Evolutionary conservation across 2,329 filamentous ascomycete species (phyloP).

Genomic region (Endoconidiophora laricicola): DNA sequence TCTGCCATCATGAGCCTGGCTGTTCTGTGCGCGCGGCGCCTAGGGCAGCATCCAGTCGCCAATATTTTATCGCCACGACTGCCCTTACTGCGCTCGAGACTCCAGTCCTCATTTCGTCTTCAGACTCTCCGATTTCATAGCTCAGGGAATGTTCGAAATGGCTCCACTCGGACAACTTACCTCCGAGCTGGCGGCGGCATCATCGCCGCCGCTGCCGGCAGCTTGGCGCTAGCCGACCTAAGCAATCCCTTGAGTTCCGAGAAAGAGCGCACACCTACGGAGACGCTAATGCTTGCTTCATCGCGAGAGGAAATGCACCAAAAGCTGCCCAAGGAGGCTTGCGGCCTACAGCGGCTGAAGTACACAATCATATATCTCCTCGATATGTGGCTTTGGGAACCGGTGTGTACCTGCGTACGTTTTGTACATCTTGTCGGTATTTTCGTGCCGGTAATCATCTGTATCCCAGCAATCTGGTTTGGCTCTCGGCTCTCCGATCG

Average conservation of each 20-base stretch:
- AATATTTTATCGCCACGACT: background rate
- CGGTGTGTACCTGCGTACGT: constrained; percentile 69
- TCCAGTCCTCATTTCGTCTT: background rate
- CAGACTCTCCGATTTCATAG: background rate
- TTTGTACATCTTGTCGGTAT: constrained; percentile 76
- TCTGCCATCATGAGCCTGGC: constrained; percentile 9
- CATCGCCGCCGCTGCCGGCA: background rate
- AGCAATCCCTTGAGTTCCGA: background rate
- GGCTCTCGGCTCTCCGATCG: constrained; percentile 45
- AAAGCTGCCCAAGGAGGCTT: constrained; percentile 43
- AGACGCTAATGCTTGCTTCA: constrained; percentile 71
- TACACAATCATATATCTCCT: constrained; percentile 48
- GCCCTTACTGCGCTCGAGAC: background rate
- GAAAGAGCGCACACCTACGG: constrained; percentile 20
- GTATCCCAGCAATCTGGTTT: constrained; percentile 68
- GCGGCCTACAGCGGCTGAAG: constrained; percentile 39
- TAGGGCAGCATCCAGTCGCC: background rate
- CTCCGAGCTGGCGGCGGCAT: constrained; percentile 5
- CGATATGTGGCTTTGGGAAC: constrained; percentile 65
- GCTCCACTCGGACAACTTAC: background rate
- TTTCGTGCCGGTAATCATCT: constrained; percentile 75
- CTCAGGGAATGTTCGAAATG: too few species aligned
- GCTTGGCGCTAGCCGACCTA: constrained; percentile 1
- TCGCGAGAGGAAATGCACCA: constrained; percentile 65
- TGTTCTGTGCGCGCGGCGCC: constrained; percentile 7